These are phyloP conservation scores for Chaetothyriales sp. DNA, from an alignment of 2,329 filamentous ascomycete species.

Conservation along the genomic window DNA sequence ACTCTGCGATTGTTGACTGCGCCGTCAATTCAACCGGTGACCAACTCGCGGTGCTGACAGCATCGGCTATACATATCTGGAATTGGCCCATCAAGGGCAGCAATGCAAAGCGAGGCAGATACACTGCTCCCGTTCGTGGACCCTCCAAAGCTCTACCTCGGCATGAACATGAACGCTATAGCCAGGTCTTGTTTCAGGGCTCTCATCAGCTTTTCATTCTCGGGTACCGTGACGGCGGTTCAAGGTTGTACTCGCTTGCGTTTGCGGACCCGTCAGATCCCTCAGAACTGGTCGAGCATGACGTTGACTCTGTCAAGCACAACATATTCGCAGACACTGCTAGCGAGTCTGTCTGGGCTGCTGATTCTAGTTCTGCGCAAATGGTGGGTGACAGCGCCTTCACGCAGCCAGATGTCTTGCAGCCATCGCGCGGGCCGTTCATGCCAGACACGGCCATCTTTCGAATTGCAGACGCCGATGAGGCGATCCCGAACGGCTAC, in stretches of 20 bases:
- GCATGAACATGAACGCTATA: background rate
- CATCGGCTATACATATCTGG: conserved; percentile 51
- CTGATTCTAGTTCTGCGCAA: background rate
- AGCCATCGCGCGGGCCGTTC: background rate
- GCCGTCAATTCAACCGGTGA: conserved; percentile 52
- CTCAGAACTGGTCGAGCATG: conserved; percentile 2
- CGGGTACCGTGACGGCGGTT: conserved; percentile 11
- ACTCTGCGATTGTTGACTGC: conserved; percentile 55
- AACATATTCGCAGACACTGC: conserved; percentile 9
- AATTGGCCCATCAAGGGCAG: conserved; percentile 41
- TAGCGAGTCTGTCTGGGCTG: conserved; percentile 5
- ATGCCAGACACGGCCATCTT: conserved; percentile 1
- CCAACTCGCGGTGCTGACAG: conserved; percentile 57
- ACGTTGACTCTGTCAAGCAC: background rate
- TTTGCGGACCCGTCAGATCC: conserved; percentile 1
- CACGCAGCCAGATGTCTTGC: background rate
- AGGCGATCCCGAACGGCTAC: conserved; percentile 1
- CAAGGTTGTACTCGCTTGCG: background rate
- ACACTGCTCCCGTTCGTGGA: conserved; percentile 29
- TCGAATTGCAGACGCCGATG: background rate
- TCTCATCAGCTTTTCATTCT: conserved; percentile 29
- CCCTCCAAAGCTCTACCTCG: conserved; percentile 5
- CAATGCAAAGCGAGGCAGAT: conserved; percentile 36
- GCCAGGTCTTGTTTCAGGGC: conserved; percentile 34
- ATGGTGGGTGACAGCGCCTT: background rate